Base-by-base conservation (phyloP, 2,329 filamentous ascomycete species). In the Tolypocladium tropicale region DNA sequence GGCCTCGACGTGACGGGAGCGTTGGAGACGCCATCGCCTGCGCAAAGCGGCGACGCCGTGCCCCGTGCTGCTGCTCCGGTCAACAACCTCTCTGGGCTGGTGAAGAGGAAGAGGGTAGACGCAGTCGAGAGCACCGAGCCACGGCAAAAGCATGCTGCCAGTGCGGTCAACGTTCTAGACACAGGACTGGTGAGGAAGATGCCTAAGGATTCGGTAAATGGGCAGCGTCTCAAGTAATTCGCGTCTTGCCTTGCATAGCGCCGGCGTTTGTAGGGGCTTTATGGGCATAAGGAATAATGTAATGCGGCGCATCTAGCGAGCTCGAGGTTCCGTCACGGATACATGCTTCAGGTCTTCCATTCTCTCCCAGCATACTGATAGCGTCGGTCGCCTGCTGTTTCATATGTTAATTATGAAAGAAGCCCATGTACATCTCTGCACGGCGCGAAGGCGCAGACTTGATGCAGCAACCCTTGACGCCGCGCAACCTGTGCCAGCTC, bases 151-250 rank as follows among this genome's bases (percentile, higher is more conserved):
- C 34, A 46, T 28, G 39, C 36, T 25, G 58, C 55, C 14, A 55
- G 52, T 32, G 66, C 65, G 57, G 67, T 70, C 33, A 84, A 84
- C 63, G 68, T 81, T 28, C 70, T 84, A 39, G 64, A 67, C 6
- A 71, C 67, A 5, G 72, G 76, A 0, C 67, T 82, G 61, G 68
- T 83, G 10, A 74, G 78, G 59, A 83, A 80, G 71, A 86, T 84
- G 67, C 68, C 76, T 30, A 85, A 84, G 65, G 62, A 64, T 10
- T 63, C 39, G 18, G 10, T 14, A 11, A 16, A 18, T n/a, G 25
- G 34, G 16, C 16, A 23, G 23, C 6, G n/a, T n/a, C 21, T 36
- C n/a, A 30, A 30, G 16, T 39, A 28, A n/a, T 30, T 9, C 4
- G 21, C n/a, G 23, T 12, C 10, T 25, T 34, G 9, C 14, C 32